These are phyloP conservation scores for Clarireedia homoeocarpa DNA, from an alignment of 2,329 filamentous ascomycete genomes.

Conservation along the genomic window DNA sequence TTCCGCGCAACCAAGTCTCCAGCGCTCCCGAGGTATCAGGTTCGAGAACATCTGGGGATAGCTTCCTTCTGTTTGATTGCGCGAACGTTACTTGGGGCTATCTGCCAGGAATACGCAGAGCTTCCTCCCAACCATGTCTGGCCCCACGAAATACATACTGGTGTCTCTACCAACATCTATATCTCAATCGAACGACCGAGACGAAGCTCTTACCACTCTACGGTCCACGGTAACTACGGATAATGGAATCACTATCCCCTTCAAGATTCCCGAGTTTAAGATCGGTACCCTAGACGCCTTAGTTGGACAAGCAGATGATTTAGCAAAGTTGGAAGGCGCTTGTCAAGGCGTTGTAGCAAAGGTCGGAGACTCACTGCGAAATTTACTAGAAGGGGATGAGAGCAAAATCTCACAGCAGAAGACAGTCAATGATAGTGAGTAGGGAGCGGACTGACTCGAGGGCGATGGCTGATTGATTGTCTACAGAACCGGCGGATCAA, in stretches of 20 bases:
- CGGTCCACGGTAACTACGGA: conserved; percentile 65
- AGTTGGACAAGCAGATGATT: conserved; percentile 92
- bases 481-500: conserved; percentile 82
- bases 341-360: conserved; percentile 82
- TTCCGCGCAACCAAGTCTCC: neutral
- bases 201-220: conserved; percentile 74
- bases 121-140: conserved; percentile 20
- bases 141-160: conserved; percentile 62
- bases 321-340: conserved; percentile 74
- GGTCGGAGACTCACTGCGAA: conserved; percentile 41
- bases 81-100: neutral
- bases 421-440: conserved; percentile 75
- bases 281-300: conserved; percentile 93
- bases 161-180: conserved; percentile 86
- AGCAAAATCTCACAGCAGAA: conserved; percentile 65
- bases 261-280: conserved; percentile 89
- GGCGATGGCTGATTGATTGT: conserved; percentile 12
- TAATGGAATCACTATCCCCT: conserved; percentile 67
- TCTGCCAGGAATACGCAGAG: neutral
- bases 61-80: neutral
- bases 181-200: conserved; percentile 69
- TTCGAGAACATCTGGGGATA: neutral
- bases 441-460: neutral
- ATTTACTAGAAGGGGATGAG: conserved; percentile 29
- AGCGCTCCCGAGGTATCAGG: neutral